A percentile compares a stretch with the other conserved stretches of the same genome.
Evolutionary conservation across 805 yeast genomes (phyloP).

Genomic region (Pichia cabralensis): DNA sequence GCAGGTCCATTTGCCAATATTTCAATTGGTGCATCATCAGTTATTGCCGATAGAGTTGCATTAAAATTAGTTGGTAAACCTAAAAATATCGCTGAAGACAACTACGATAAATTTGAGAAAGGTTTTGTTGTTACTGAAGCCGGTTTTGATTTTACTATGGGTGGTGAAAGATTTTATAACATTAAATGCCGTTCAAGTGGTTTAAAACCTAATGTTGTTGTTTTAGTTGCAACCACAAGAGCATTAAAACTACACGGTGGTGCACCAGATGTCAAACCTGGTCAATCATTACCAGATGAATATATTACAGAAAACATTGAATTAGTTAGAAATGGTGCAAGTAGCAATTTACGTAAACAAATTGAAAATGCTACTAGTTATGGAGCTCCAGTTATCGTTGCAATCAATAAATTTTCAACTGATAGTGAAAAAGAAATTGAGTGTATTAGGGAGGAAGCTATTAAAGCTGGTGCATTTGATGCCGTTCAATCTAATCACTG

Average conservation of each 20-base stretch:
- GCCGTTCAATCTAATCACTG: constrained; percentile 79
- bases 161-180: constrained; percentile 79
- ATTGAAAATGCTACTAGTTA: constrained; percentile 61
- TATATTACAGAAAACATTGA: constrained; percentile 65
- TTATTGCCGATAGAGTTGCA: constrained; percentile 75
- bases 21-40: constrained; percentile 79
- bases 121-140: constrained; percentile 85
- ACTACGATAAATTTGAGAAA: constrained; percentile 28
- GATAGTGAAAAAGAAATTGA: constrained; percentile 64
- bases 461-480: constrained; percentile 69
- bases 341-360: constrained; percentile 62
- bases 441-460: constrained; percentile 54
- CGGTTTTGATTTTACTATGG: constrained; percentile 87
- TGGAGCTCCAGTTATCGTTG: constrained; percentile 75
- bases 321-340: constrained; percentile 57
- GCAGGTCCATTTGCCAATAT: constrained; percentile 88
- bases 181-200: constrained; percentile 81
- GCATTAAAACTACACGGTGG: constrained; percentile 85
- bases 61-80: constrained; percentile 60
- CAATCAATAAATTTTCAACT: constrained; percentile 68
- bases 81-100: constrained; percentile 8
- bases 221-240: constrained; percentile 75
- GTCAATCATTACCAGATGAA: constrained; percentile 66
- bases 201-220: constrained; percentile 64
- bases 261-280: constrained; percentile 82